A percentile compares a stretch with the other conserved stretches of the same genome.
Conservation (phyloP, 176 grass and related monocot species). For the Rhynchospora breviuscula region DNA sequence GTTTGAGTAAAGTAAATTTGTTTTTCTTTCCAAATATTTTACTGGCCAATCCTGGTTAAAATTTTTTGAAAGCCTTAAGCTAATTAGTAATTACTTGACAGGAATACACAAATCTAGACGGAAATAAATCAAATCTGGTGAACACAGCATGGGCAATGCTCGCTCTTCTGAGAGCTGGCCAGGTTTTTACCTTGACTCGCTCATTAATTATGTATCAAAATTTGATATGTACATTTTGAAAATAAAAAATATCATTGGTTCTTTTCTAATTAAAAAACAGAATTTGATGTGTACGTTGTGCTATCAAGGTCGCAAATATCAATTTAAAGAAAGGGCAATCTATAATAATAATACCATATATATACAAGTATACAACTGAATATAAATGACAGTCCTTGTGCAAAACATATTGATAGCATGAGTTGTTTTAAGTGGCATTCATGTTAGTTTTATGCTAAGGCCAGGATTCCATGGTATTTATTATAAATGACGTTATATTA, state of each 20-base stretch:
- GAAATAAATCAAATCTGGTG: conserved; percentile 59
- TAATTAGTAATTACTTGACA: conserved; percentile 15
- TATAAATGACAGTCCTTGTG: too few species aligned
- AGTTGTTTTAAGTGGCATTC: not conserved
- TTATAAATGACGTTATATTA: not conserved
- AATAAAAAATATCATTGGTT: not conserved
- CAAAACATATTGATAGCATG: too few species aligned
- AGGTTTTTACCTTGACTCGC: conserved; percentile 31
- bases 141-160: conserved; percentile 75
- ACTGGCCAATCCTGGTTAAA: too few species aligned
- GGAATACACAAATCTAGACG: conserved; percentile 58
- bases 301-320: not conserved
- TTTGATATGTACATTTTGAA: not conserved
- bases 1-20: not conserved
- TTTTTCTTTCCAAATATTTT: not conserved
- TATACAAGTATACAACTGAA: too few species aligned
- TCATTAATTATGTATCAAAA: conserved; percentile 7
- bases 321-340: too few species aligned
- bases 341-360: too few species aligned
- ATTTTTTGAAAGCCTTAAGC: not conserved
- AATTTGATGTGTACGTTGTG: not conserved
- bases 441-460: not conserved
- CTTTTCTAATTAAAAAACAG: too few species aligned
- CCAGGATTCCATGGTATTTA: not conserved
- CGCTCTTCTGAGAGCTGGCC: conserved; percentile 68